These are phyloP conservation scores for Phytophthora fragariaefolia DNA, from an alignment of 352 stramenopile genomes.

Conservation along the genomic window DNA sequence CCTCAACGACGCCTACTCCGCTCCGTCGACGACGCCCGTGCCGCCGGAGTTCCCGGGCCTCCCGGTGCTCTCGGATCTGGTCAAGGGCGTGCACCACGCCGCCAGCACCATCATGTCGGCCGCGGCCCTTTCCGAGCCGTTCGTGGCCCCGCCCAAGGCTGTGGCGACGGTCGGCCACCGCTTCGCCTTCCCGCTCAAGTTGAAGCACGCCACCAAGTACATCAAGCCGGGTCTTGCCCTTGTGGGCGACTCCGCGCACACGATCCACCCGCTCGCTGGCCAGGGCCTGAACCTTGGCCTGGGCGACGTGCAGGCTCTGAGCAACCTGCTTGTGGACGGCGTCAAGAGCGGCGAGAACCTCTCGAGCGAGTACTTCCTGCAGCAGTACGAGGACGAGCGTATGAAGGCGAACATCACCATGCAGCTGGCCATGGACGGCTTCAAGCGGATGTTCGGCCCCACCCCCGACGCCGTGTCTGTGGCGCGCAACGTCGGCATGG, in stretches of 20 bases:
- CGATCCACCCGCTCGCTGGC: constrained; percentile 95
- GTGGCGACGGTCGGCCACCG: constrained; percentile 74
- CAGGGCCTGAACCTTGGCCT: constrained; percentile 97
- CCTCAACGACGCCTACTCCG: constrained; percentile 80
- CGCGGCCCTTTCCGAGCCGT: constrained; percentile 75
- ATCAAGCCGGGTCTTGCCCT: constrained; percentile 89
- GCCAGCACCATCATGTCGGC: constrained; percentile 82
- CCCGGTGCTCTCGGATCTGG: constrained; percentile 76
- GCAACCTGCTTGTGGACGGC: constrained; percentile 73
- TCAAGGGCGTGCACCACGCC: constrained; percentile 76
- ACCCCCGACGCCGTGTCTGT: constrained; percentile 71
- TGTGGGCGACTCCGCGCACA: constrained; percentile 96
- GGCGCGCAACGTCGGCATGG: constrained; percentile 88
- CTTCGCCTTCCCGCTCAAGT: constrained; percentile 90
- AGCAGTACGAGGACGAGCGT: constrained; percentile 88
- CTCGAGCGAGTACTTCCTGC: constrained; percentile 76
- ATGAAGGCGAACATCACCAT: constrained; percentile 87
- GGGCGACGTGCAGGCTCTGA: constrained; percentile 88
- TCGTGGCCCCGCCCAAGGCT: constrained; percentile 73
- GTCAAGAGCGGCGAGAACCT: constrained; percentile 84
- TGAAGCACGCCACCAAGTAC: constrained; percentile 90
- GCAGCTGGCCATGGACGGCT: constrained; percentile 87
- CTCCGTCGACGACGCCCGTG: constrained; percentile 51
- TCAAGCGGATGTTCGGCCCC: constrained; percentile 90
- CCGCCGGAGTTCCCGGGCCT: constrained; percentile 81